These are phyloP conservation scores for Podospora pseudocomata DNA, from an alignment of 495 filamentous ascomycete species.

Conservation along the genomic window DNA sequence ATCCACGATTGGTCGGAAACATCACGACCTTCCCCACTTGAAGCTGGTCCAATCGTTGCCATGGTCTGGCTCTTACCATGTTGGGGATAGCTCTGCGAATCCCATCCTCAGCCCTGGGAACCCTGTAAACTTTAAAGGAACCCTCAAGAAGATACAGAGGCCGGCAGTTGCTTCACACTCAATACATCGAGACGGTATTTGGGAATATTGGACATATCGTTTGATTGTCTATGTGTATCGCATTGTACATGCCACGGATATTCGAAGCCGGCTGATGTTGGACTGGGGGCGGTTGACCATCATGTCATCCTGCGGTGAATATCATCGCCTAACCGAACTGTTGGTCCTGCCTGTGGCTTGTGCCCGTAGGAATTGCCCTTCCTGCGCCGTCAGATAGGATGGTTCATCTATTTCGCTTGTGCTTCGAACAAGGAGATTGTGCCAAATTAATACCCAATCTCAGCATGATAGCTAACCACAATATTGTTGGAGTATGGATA, in stretches of 20 bases:
- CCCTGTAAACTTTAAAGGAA: not conserved
- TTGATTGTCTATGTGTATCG: not conserved
- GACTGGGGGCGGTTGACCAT: not conserved
- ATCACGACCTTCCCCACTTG: not conserved
- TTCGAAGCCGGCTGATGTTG: not conserved
- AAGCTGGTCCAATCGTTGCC: not conserved
- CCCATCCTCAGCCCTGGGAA: conserved; percentile 5
- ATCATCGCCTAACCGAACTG: not conserved
- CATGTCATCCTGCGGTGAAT: not conserved
- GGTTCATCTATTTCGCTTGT: not conserved
- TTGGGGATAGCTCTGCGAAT: conserved; percentile 12
- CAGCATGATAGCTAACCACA: not conserved
- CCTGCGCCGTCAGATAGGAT: not conserved
- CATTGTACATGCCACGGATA: not conserved
- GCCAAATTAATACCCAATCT: not conserved
- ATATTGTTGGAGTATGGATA: not conserved
- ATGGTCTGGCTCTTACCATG: not conserved
- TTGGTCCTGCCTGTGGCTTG: not conserved
- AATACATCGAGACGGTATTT: not conserved
- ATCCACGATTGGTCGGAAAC: not conserved
- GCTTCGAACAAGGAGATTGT: not conserved
- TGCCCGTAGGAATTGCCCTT: not conserved
- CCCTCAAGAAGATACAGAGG: not conserved
- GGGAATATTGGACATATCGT: not conserved
- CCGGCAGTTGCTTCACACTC: not conserved